These are phyloP conservation scores for Madurella fahalii DNA, from an alignment of 2,329 filamentous ascomycete genomes.

Conservation along the genomic window DNA sequence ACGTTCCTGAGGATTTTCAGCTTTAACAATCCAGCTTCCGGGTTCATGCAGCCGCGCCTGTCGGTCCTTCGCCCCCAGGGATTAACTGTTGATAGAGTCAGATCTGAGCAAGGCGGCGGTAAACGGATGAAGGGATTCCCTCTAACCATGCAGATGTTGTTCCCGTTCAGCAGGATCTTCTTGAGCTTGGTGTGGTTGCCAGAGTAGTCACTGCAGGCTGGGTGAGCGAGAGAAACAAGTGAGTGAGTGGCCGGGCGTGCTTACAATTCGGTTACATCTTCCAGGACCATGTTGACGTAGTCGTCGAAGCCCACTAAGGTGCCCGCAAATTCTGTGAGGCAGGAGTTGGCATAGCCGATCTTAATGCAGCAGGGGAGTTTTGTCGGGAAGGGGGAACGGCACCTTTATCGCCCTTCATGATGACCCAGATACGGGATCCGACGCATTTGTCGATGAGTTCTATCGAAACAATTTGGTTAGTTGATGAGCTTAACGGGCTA, in stretches of 20 bases:
- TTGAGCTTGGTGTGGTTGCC: constrained; percentile 83
- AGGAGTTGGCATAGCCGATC: not conserved
- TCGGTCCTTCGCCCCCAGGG: constrained; percentile 71
- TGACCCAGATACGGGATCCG: constrained; percentile 94
- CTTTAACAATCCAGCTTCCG: not conserved
- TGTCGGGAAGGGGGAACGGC: not conserved
- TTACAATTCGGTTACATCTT: constrained; percentile 95
- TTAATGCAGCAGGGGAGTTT: not conserved
- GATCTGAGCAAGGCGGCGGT: constrained; percentile 3
- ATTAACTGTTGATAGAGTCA: constrained; percentile 55
- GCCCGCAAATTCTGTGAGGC: constrained; percentile 77
- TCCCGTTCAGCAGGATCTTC: constrained; percentile 94
- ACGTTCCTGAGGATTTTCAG: no score
- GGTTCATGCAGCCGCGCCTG: constrained; percentile 28
- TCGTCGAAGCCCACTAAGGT: constrained; percentile 95
- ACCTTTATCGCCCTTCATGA: constrained; percentile 99
- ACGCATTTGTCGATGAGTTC: constrained; percentile 99
- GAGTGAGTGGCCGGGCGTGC: constrained; percentile 27
- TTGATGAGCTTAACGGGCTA: not conserved
- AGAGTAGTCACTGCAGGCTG: constrained; percentile 71
- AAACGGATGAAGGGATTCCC: not conserved
- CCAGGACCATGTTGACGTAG: constrained; percentile 99
- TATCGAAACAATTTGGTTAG: constrained; percentile 34
- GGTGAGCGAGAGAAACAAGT: constrained; percentile 13
- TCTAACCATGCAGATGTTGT: constrained; percentile 98